These are phyloP conservation scores for Phylloporus arenicola DNA, from an alignment of 768 basidiomycete genomes.

Conservation along the genomic window DNA sequence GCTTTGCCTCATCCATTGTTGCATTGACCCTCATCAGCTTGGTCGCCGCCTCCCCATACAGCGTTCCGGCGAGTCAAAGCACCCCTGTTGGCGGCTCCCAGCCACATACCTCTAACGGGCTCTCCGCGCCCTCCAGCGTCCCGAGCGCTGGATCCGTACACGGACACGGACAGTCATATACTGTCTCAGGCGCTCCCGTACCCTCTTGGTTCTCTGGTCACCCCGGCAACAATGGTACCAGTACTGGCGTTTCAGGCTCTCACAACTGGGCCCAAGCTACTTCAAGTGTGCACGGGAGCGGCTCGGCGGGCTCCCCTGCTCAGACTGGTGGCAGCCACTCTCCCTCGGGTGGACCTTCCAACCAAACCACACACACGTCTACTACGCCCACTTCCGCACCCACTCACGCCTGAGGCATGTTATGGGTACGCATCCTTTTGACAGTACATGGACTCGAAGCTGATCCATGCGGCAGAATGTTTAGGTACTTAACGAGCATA, in stretches of 20 bases:
- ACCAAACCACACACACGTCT: neutral
- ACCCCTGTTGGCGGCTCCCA: neutral
- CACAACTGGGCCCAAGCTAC: neutral
- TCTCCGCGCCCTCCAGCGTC: neutral
- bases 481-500: neutral
- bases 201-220: neutral
- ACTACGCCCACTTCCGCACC: neutral
- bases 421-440: neutral
- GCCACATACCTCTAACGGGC: neutral
- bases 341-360: neutral
- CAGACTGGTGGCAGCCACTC: neutral
- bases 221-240: too few relatives aligned
- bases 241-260: neutral
- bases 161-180: neutral
- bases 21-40: slow-evolving; percentile 4
- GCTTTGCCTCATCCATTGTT: neutral
- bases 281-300: neutral
- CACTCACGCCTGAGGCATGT: neutral
- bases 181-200: neutral
- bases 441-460: neutral
- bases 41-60: slow-evolving; percentile 1
- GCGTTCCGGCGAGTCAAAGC: neutral
- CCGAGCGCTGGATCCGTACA: neutral
- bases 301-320: neutral
- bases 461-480: neutral